phyloP scores from a whole-genome alignment of 78 protist genomes.

The Dictyostelium capitatum region DNA sequence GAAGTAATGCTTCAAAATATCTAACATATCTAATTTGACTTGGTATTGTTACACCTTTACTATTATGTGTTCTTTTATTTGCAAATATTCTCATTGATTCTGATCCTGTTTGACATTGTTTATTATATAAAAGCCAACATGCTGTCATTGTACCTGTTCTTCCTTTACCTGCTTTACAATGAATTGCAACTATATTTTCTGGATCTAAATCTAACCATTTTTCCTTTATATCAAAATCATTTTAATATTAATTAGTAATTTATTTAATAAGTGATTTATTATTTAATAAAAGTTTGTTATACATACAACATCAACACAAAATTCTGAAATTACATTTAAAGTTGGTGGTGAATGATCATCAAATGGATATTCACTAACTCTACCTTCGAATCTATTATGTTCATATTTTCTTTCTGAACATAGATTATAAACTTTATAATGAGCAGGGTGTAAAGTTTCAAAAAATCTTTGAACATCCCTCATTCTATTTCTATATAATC shows the following conservation, averaged over 20 bases:
- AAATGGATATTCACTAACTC: slow-evolving; percentile 85
- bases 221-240: background rate
- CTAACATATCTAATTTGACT: slow-evolving; percentile 86
- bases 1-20: slow-evolving; percentile 79
- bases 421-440: slow-evolving; percentile 87
- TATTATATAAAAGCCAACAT: slow-evolving; percentile 63
- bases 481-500: slow-evolving; percentile 63
- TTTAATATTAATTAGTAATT: background rate
- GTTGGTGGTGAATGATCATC: slow-evolving; percentile 89
- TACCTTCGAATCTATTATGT: slow-evolving; percentile 74
- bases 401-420: slow-evolving; percentile 90
- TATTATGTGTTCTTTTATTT: slow-evolving; percentile 72
- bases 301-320: slow-evolving; percentile 70
- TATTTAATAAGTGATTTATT: background rate
- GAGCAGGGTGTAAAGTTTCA: slow-evolving; percentile 43
- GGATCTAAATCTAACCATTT: slow-evolving; percentile 43
- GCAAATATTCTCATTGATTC: slow-evolving; percentile 74
- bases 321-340: slow-evolving; percentile 58
- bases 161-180: slow-evolving; percentile 88
- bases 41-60: slow-evolving; percentile 92
- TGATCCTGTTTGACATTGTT: slow-evolving; percentile 69
- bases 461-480: slow-evolving; percentile 84
- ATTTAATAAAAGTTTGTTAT: background rate
- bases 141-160: slow-evolving; percentile 77
- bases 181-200: slow-evolving; percentile 74